These are phyloP conservation scores for Saturnispora sekii DNA, from an alignment of 805 yeast species.

Conservation along the genomic window DNA sequence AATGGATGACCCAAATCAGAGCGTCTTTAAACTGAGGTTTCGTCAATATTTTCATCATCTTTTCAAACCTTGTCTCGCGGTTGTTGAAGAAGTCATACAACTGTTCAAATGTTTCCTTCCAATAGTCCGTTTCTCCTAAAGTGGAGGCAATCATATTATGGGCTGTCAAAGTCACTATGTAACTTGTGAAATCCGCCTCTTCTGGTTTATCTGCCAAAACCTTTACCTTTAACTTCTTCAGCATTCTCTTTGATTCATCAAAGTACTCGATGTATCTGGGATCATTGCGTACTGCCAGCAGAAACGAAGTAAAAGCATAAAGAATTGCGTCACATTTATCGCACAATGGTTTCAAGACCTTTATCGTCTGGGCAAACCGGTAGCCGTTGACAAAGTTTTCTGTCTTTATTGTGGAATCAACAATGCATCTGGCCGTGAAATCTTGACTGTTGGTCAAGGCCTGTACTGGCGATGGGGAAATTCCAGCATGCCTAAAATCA, in stretches of 20 bases:
- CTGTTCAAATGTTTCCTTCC: conserved; percentile 16
- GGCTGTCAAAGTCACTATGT: conserved; percentile 14
- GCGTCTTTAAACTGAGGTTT: conserved; percentile 7
- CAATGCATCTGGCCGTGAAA: conserved; percentile 6
- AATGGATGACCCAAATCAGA: conserved; percentile 14
- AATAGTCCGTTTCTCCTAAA: conserved; percentile 14
- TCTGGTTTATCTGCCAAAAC: not conserved
- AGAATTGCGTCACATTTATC: conserved; percentile 7
- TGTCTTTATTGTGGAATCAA: conserved; percentile 1
- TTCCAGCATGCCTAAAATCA: not conserved
- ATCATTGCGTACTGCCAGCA: conserved; percentile 8
- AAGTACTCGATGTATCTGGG: conserved; percentile 7
- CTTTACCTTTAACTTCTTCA: not conserved
- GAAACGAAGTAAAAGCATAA: conserved; percentile 14
- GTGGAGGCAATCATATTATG: conserved; percentile 15
- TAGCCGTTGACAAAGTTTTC: conserved; percentile 6
- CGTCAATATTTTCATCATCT: conserved; percentile 8
- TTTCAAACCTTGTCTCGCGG: conserved; percentile 10
- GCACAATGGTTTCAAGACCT: conserved; percentile 12
- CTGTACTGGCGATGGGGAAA: not conserved
- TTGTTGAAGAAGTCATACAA: conserved; percentile 10
- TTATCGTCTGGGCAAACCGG: conserved; percentile 10
- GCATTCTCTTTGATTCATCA: conserved; percentile 4
- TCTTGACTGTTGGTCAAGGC: conserved; percentile 4
- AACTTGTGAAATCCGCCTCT: conserved; percentile 10